Conservation (phyloP, 1,284 basidiomycete genomes). For the Veloboletus limbatus region DNA sequence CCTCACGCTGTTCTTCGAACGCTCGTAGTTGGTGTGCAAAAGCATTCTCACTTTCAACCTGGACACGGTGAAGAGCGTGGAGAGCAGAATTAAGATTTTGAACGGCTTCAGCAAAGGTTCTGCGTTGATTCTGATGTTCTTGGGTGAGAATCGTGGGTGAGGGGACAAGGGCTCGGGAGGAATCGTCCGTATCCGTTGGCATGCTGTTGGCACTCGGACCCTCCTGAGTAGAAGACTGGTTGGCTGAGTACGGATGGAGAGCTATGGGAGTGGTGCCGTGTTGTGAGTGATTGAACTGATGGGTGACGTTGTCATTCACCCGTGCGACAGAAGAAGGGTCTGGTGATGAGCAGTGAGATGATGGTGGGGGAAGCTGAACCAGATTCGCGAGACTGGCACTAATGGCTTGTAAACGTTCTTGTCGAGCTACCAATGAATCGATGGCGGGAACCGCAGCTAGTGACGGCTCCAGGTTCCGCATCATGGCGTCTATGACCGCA, state of each 20-base stretch:
- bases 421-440: conserved; percentile 13
- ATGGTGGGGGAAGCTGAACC: conserved; percentile 2
- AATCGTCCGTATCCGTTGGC: neutral
- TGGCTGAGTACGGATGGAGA: conserved; percentile 8
- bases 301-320: neutral
- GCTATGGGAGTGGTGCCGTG: neutral
- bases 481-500: neutral
- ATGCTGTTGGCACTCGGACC: neutral
- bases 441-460: neutral
- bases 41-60: conserved; percentile 17
- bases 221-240: neutral
- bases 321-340: neutral
- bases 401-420: conserved; percentile 20
- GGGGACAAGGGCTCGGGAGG: neutral
- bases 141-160: conserved; percentile 6
- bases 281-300: conserved; percentile 3
- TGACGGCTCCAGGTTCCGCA: conserved; percentile 1
- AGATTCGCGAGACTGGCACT: conserved; percentile 15
- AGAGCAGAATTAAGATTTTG: conserved; percentile 13
- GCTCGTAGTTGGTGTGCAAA: conserved; percentile 11
- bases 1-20: conserved; percentile 19
- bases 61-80: conserved; percentile 11
- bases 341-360: conserved; percentile 10
- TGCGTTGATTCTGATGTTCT: conserved; percentile 15
- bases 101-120: conserved; percentile 11